Percentiles rank a stretch among this genome's conserved stretches.
phyloP scores from a whole-genome alignment of 306 rosid genomes.

The Citrullus amarus region DNA sequence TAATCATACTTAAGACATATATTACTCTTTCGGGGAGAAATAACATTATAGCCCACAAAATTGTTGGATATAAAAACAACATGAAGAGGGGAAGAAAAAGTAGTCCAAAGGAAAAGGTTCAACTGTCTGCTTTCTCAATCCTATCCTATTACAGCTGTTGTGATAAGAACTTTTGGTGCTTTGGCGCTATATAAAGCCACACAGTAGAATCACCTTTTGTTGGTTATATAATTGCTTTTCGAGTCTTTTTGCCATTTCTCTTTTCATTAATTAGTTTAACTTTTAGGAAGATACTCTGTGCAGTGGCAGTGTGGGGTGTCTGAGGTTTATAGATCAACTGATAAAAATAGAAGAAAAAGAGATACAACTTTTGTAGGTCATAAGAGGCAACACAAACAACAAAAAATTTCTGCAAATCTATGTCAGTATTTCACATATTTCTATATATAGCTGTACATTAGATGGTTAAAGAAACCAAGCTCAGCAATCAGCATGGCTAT shows the following conservation, averaged over 20 bases:
- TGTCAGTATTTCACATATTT: slow-evolving; percentile 5
- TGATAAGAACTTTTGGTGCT: neutral
- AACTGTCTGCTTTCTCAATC: slow-evolving; percentile 7
- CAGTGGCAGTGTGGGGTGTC: neutral
- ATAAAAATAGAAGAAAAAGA: neutral
- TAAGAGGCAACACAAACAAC: neutral
- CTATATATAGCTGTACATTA: slow-evolving; percentile 1
- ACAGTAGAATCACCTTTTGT: neutral
- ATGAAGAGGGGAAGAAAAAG: neutral
- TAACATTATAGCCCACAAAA: neutral
- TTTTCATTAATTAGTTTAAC: neutral
- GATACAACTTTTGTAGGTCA: neutral
- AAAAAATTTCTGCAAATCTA: neutral
- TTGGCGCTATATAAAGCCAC: neutral
- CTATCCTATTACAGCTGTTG: slow-evolving; percentile 10
- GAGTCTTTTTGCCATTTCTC: neutral
- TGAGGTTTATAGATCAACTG: neutral
- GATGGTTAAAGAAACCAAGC: neutral
- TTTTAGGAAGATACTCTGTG: slow-evolving; percentile 8
- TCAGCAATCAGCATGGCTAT: neutral
- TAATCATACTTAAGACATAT: too few species aligned
- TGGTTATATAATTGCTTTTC: neutral
- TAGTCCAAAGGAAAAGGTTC: neutral
- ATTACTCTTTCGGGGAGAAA: neutral
- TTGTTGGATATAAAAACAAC: neutral